Percentiles rank a stretch among this genome's conserved stretches.
Conservation (phyloP, 1,284 basidiomycete genomes). For the Leucoagaricus sp. region DNA sequence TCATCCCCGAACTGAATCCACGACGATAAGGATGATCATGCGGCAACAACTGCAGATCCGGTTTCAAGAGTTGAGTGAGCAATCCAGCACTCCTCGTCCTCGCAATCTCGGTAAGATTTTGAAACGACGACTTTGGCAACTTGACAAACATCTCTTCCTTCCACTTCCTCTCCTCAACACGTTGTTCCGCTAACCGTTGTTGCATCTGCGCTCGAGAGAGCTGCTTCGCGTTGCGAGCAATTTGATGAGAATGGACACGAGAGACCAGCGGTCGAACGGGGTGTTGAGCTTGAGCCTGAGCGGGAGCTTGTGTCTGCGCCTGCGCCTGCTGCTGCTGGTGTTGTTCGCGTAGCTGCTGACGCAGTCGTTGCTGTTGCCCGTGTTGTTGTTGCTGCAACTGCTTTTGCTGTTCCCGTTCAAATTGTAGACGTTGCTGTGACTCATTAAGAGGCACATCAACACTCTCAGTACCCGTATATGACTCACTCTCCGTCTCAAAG, state of each 20-base stretch:
- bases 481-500: slow-evolving; percentile 46
- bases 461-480: slow-evolving; percentile 8
- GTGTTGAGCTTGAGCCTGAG: slow-evolving; percentile 19
- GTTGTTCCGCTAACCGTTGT: slow-evolving; percentile 30
- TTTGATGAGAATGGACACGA: slow-evolving; percentile 26
- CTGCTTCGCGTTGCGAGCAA: slow-evolving; percentile 16
- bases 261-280: slow-evolving; percentile 18
- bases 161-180: slow-evolving; percentile 39
- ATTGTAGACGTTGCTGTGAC: background rate
- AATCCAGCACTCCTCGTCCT: slow-evolving; percentile 49
- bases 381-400: slow-evolving; percentile 3
- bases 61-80: slow-evolving; percentile 69
- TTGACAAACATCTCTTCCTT: slow-evolving; percentile 74
- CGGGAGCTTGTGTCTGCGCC: slow-evolving; percentile 19
- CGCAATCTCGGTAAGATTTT: slow-evolving; percentile 41
- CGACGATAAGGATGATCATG: slow-evolving; percentile 56
- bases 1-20: slow-evolving; percentile 50
- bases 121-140: slow-evolving; percentile 66
- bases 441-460: background rate
- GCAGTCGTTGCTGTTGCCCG: no score
- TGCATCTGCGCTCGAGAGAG: slow-evolving; percentile 20
- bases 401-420: slow-evolving; percentile 2
- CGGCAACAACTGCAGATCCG: slow-evolving; percentile 62
- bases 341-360: slow-evolving; percentile 20
- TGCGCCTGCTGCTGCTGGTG: slow-evolving; percentile 13